These are phyloP conservation scores for Penicillium riverlandense DNA, from an alignment of 495 filamentous ascomycete species.

Conservation along the genomic window DNA sequence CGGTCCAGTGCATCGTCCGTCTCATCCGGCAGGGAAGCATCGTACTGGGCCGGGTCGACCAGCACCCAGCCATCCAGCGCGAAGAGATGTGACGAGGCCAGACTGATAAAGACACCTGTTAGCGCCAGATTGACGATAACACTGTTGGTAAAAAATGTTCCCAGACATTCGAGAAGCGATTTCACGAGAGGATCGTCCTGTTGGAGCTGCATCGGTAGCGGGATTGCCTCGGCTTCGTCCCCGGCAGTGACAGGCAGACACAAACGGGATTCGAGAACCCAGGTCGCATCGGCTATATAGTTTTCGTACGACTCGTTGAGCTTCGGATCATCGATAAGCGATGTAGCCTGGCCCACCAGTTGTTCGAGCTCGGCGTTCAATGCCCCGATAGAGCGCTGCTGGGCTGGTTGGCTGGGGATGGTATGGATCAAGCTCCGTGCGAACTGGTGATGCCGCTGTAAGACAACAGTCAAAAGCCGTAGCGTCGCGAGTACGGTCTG, in stretches of 20 bases:
- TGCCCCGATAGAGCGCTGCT: constrained; percentile 65
- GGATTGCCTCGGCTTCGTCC: constrained; percentile 16
- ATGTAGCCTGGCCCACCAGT: constrained; percentile 63
- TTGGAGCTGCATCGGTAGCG: constrained; percentile 39
- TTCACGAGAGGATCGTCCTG: constrained; percentile 71
- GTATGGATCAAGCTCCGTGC: constrained; percentile 64
- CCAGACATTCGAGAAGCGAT: constrained; percentile 60
- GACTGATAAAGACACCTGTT: constrained; percentile 73
- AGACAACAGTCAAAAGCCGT: constrained; percentile 72
- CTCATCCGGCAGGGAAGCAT: constrained; percentile 3
- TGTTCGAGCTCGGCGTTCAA: constrained; percentile 74
- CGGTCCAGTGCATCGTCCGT: constrained; percentile 12
- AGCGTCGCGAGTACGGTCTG: constrained; percentile 87
- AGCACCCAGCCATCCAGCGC: constrained; percentile 86
- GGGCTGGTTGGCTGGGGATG: constrained; percentile 54
- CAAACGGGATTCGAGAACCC: constrained; percentile 68
- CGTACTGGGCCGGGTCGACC: constrained; percentile 53
- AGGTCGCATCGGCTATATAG: constrained; percentile 72
- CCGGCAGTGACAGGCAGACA: constrained; percentile 23
- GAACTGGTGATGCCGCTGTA: constrained; percentile 82
- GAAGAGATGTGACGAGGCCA: constrained; percentile 77
- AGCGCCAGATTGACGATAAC: constrained; percentile 83
- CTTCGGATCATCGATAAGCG: constrained; percentile 62
- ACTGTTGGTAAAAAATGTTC: constrained; percentile 79
- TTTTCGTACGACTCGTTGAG: constrained; percentile 75